Percentiles rank a stretch among this genome's conserved stretches.
phyloP scores from a whole-genome alignment of 768 basidiomycete genomes.

The Podaxis sp. region DNA sequence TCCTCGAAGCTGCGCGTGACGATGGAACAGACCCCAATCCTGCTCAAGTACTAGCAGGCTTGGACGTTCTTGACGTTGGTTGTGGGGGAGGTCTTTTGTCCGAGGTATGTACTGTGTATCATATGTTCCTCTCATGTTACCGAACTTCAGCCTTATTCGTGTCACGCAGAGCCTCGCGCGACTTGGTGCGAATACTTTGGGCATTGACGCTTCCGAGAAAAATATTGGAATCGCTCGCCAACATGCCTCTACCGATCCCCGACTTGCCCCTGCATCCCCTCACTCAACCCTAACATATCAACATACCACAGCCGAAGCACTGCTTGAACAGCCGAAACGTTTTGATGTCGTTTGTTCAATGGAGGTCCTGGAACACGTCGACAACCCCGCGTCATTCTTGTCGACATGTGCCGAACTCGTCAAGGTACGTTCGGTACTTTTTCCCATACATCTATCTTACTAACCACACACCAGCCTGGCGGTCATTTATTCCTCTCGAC shows the following conservation, averaged over 20 bases:
- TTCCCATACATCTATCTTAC: not conserved
- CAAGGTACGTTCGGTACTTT: constrained; percentile 51
- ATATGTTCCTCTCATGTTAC: not conserved
- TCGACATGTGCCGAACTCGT: constrained; percentile 78
- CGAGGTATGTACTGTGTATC: constrained; percentile 54
- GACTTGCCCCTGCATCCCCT: constrained; percentile 37
- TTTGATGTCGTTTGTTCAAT: constrained; percentile 96
- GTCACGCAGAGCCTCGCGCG: constrained; percentile 72
- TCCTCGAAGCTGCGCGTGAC: constrained; percentile 61
- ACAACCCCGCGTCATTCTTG: constrained; percentile 85
- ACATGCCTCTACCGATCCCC: constrained; percentile 79
- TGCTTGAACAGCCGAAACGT: constrained; percentile 59
- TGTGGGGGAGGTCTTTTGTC: constrained; percentile 94
- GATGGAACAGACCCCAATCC: constrained; percentile 38
- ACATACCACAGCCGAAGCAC: constrained; percentile 71
- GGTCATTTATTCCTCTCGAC: constrained; percentile 96
- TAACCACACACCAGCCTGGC: constrained; percentile 62
- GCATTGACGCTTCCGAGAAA: constrained; percentile 87
- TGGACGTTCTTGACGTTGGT: constrained; percentile 85
- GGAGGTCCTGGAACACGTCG: constrained; percentile 98
- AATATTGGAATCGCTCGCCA: constrained; percentile 84
- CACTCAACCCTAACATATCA: constrained; percentile 55
- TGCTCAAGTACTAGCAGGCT: constrained; percentile 49
- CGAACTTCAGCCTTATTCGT: constrained; percentile 7
- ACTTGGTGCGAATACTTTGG: constrained; percentile 83